Conservation (phyloP, 495 filamentous ascomycete species). For the Aspergillus cavernicola region DNA sequence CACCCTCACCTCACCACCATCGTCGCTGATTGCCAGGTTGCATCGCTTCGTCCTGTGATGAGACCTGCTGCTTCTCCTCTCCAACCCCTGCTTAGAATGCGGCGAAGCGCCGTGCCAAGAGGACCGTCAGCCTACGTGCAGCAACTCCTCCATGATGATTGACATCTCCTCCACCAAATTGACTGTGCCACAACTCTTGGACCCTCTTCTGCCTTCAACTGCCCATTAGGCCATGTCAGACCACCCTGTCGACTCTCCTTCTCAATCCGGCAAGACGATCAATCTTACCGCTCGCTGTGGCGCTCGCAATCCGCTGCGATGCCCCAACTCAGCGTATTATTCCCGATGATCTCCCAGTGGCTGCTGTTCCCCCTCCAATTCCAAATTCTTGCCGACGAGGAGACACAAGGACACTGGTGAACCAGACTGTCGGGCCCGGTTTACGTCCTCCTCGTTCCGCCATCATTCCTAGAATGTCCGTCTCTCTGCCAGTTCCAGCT, state of each 20-base stretch:
- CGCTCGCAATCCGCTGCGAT: not conserved
- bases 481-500: conserved; percentile 6
- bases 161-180: conserved; percentile 22
- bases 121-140: conserved; percentile 21
- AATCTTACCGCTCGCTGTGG: not conserved
- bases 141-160: conserved; percentile 6
- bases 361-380: not conserved
- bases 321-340: not conserved
- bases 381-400: not conserved
- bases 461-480: conserved; percentile 8
- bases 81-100: conserved; percentile 6
- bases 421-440: conserved; percentile 31
- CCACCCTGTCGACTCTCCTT: not conserved
- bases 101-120: conserved; percentile 40
- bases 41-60: not conserved
- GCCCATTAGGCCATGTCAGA: not conserved
- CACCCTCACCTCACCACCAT: not conserved
- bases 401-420: conserved; percentile 23
- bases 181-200: conserved; percentile 30
- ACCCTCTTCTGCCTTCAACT: conserved; percentile 4
- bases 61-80: not conserved
- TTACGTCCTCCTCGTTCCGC: conserved; percentile 19
- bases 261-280: conserved; percentile 1
- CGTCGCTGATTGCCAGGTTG: not conserved
- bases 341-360: not conserved